Conservation (phyloP, 148 eudicot genomes). For the Rhododendron kiyosumense region DNA sequence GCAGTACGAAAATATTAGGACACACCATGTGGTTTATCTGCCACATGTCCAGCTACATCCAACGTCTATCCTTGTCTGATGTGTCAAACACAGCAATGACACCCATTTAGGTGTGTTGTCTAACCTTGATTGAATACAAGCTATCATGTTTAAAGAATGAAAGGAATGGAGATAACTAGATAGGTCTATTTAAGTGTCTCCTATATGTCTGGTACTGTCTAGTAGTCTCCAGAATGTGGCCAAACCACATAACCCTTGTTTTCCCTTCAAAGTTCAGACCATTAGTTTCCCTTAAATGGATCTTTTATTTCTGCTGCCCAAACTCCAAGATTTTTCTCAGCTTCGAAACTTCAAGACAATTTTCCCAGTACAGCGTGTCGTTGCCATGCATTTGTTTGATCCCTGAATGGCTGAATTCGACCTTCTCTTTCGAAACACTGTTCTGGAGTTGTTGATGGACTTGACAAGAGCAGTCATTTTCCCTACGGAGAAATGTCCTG, state of each 20-base stretch:
- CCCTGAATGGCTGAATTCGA: neutral
- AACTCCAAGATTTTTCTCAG: neutral
- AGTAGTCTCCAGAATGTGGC: neutral
- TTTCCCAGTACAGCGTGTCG: neutral
- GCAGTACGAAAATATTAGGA: neutral
- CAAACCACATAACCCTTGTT: neutral
- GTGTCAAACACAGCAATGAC: neutral
- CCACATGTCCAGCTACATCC: neutral
- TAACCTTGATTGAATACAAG: neutral
- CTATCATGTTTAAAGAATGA: neutral
- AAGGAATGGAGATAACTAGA: neutral
- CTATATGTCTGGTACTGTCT: neutral
- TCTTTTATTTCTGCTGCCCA: neutral
- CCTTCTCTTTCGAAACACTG: neutral
- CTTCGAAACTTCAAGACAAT: neutral
- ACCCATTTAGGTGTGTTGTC: neutral
- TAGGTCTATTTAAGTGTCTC: neutral
- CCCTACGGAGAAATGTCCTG: neutral
- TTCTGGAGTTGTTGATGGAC: neutral
- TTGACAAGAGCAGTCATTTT: neutral
- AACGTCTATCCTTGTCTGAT: neutral
- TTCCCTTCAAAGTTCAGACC: neutral
- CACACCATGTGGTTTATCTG: neutral
- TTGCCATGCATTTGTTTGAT: neutral
- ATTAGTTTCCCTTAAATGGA: neutral